Evolutionary conservation across 805 yeast species (phyloP).

Genomic region (Lipomyces yamadae): DNA sequence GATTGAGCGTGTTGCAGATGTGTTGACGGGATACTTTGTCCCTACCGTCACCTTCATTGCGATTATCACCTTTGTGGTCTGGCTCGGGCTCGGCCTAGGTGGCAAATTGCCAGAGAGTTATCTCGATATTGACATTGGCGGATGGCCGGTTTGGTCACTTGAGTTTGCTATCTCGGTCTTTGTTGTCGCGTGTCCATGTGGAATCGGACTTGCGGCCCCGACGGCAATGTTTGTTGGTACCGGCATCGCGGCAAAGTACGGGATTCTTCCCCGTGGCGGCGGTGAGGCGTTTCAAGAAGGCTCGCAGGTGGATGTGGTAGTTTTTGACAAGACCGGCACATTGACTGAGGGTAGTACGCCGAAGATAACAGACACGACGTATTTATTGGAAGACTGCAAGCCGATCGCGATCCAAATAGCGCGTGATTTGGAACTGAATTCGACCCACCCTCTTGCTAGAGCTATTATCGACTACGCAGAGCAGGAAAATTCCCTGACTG

Average conservation of each 20-base stretch:
- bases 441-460: slow-evolving; percentile 70
- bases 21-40: slow-evolving; percentile 71
- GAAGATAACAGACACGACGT: slow-evolving; percentile 56
- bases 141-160: slow-evolving; percentile 78
- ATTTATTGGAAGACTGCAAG: slow-evolving; percentile 35
- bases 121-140: slow-evolving; percentile 68
- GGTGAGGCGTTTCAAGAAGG: slow-evolving; percentile 84
- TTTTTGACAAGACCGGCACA: slow-evolving; percentile 83
- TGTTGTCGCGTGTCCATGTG: slow-evolving; percentile 86
- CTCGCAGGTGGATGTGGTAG: slow-evolving; percentile 62
- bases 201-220: slow-evolving; percentile 83
- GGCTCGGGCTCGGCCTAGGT: slow-evolving; percentile 63
- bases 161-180: slow-evolving; percentile 79
- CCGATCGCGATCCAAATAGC: slow-evolving; percentile 54
- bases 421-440: slow-evolving; percentile 63
- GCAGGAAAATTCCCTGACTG: slow-evolving; percentile 21
- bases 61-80: slow-evolving; percentile 66
- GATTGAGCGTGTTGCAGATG: slow-evolving; percentile 71
- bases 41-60: slow-evolving; percentile 69
- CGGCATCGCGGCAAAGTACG: slow-evolving; percentile 76
- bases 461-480: slow-evolving; percentile 57
- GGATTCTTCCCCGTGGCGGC: slow-evolving; percentile 78
- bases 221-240: slow-evolving; percentile 81
- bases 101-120: slow-evolving; percentile 60
- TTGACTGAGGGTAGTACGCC: slow-evolving; percentile 67